Conservation (phyloP, 1,284 basidiomycete species). For the Malassezia globosa region DNA sequence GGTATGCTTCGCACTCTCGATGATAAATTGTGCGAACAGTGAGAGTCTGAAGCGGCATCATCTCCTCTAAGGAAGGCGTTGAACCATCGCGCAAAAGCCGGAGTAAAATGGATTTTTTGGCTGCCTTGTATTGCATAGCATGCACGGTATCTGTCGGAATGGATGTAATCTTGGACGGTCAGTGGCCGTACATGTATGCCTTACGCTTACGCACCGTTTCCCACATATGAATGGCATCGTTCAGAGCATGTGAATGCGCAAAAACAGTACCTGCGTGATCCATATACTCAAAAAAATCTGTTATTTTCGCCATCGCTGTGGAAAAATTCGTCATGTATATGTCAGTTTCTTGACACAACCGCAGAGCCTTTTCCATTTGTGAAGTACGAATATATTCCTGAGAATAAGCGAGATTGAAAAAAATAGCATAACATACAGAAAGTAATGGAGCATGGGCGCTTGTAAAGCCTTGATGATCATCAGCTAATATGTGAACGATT, state of each 20-base stretch:
- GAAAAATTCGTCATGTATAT: background rate
- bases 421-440: slow-evolving; percentile 2
- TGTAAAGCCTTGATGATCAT: slow-evolving; percentile 1
- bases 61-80: slow-evolving; percentile 47
- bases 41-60: background rate
- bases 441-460: slow-evolving; percentile 10
- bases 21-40: background rate
- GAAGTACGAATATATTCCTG: slow-evolving; percentile 2
- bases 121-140: slow-evolving; percentile 61
- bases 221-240: background rate
- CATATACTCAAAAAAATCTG: slow-evolving; percentile 34
- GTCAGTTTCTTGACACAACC: background rate
- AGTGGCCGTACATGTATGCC: too few relatives aligned
- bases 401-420: background rate
- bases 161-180: too few relatives aligned
- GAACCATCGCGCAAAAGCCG: slow-evolving; percentile 64
- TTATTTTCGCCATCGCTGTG: background rate
- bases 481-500: background rate
- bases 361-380: background rate
- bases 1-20: background rate
- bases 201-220: too few relatives aligned
- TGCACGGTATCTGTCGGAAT: background rate
- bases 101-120: slow-evolving; percentile 66
- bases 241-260: slow-evolving; percentile 19
- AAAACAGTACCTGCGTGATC: slow-evolving; percentile 33